These are phyloP conservation scores for Saposhnikovia divaricata DNA, from an alignment of 129 eudicot species.

Conservation along the genomic window DNA sequence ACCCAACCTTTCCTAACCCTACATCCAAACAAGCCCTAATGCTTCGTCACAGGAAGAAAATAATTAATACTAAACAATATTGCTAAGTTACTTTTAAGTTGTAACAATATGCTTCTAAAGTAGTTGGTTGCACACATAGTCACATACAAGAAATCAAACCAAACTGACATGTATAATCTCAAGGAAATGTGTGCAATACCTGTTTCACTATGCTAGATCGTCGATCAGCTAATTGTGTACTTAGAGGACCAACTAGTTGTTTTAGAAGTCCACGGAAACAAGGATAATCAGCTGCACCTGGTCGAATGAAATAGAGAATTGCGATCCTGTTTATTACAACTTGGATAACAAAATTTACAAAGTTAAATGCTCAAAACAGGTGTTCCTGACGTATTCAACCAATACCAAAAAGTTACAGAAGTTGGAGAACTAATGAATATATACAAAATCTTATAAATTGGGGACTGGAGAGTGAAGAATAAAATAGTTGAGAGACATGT, in stretches of 20 bases:
- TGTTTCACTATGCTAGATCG: conserved; percentile 97
- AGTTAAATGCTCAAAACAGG: neutral
- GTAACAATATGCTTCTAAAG: neutral
- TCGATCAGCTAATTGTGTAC: conserved; percentile 86
- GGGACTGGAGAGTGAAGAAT: neutral
- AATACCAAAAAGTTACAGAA: neutral
- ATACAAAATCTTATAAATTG: neutral
- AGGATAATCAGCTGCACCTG: conserved; percentile 92
- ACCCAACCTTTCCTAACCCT: too few relatives aligned
- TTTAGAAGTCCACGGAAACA: conserved; percentile 87
- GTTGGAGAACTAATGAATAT: neutral
- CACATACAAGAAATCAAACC: neutral
- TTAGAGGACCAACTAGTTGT: conserved; percentile 88
- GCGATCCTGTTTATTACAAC: neutral
- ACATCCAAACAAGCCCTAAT: too few relatives aligned
- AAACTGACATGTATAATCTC: neutral
- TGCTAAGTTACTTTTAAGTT: neutral
- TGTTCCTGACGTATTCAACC: neutral
- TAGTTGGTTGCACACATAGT: neutral
- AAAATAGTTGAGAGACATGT: neutral
- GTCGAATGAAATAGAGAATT: conserved; percentile 13
- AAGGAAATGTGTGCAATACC: conserved; percentile 33
- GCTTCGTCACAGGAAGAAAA: neutral
- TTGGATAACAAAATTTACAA: neutral
- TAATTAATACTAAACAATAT: neutral